A percentile compares a stretch with the other conserved stretches of the same genome.
phyloP scores from a whole-genome alignment of 2,329 filamentous ascomycete genomes.

The Aspergillus terreus region DNA sequence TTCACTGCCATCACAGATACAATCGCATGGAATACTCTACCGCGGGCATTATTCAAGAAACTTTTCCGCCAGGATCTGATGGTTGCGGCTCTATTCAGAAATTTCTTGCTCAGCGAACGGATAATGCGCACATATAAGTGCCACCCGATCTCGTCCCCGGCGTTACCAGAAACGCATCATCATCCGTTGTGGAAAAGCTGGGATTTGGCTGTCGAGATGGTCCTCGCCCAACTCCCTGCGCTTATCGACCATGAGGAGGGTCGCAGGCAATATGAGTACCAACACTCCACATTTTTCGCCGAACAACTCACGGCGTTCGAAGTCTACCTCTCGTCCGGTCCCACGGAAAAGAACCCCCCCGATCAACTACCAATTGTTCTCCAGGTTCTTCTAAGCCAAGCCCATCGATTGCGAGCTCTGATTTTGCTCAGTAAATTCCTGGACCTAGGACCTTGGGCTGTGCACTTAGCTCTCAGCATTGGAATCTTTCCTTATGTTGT shows the following conservation, averaged over 20 bases:
- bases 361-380: constrained; percentile 95
- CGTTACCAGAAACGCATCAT: constrained; percentile 89
- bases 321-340: constrained; percentile 82
- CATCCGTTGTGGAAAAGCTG: constrained; percentile 96
- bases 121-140: constrained; percentile 97
- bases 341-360: constrained; percentile 78
- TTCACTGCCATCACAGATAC: constrained; percentile 99
- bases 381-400: constrained; percentile 92
- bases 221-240: constrained; percentile 81
- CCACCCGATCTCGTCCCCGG: constrained; percentile 85
- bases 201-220: constrained; percentile 96
- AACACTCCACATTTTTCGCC: constrained; percentile 92
- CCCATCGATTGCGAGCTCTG: constrained; percentile 84
- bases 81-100: constrained; percentile 96
- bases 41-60: constrained; percentile 88
- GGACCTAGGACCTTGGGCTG: constrained; percentile 94
- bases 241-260: constrained; percentile 73
- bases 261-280: constrained; percentile 78
- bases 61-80: constrained; percentile 96
- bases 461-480: constrained; percentile 95
- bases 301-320: constrained; percentile 97
- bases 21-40: constrained; percentile 95
- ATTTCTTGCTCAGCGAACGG: constrained; percentile 89
- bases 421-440: constrained; percentile 91
- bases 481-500: constrained; percentile 99